A percentile compares a stretch with the other conserved stretches of the same genome.
Evolutionary conservation across 768 basidiomycete genomes (phyloP).

Genomic region (Kwoniella pini): DNA sequence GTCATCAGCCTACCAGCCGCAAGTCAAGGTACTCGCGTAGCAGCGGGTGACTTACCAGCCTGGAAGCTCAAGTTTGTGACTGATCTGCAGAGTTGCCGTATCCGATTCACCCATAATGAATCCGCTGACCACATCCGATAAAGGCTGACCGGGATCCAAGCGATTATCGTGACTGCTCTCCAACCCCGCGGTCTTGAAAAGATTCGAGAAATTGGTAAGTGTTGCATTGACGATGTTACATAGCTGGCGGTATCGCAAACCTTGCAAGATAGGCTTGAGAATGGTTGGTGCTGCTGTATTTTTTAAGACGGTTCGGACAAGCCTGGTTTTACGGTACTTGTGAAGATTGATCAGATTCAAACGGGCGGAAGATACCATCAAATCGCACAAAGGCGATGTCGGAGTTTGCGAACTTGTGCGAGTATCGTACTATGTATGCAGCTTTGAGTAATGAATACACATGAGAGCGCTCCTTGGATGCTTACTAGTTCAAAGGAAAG

Average conservation of each 20-base stretch:
- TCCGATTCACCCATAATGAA: slow-evolving; percentile 1
- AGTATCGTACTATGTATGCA: slow-evolving; percentile 22
- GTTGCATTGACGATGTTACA: slow-evolving; percentile 10
- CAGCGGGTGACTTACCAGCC: slow-evolving; percentile 13
- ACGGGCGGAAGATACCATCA: slow-evolving; percentile 26
- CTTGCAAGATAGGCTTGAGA: slow-evolving; percentile 31
- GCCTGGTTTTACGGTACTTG: slow-evolving; percentile 31
- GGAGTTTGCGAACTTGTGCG: background rate
- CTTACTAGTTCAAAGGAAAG: slow-evolving; percentile 38
- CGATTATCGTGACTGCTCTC: background rate
- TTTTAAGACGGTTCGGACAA: slow-evolving; percentile 5
- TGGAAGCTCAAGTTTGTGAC: slow-evolving; percentile 3
- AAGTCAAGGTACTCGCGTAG: background rate
- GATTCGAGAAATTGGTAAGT: slow-evolving; percentile 23
- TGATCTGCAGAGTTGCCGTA: background rate
- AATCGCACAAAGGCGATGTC: slow-evolving; percentile 26
- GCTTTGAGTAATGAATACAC: background rate
- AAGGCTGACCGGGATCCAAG: background rate
- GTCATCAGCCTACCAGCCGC: background rate
- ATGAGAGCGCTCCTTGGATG: background rate
- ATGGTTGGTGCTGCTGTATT: slow-evolving; percentile 15
- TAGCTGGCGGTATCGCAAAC: slow-evolving; percentile 24
- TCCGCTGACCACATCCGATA: background rate
- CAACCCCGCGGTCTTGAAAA: slow-evolving; percentile 20
- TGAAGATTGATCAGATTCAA: slow-evolving; percentile 31